A percentile compares a stretch with the other conserved stretches of the same genome.
Evolutionary conservation across 2,329 filamentous ascomycete species (phyloP).

Genomic region (Pseudogymnoascus destructans): DNA sequence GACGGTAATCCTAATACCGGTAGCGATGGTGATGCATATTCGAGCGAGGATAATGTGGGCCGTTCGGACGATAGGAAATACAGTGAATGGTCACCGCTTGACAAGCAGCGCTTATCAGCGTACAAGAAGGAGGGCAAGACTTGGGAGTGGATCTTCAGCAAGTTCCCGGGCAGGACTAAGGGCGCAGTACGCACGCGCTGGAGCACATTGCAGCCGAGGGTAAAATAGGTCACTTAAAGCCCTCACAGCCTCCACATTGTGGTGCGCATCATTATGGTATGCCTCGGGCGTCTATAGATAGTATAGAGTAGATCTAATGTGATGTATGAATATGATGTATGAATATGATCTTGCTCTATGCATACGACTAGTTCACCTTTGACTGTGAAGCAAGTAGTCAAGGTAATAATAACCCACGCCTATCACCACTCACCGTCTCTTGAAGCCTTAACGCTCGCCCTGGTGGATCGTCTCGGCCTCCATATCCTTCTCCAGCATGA

Average conservation of each 20-base stretch:
- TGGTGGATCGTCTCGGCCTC: too few relatives aligned
- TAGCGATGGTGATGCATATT: neutral
- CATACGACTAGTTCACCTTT: neutral
- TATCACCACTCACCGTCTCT: neutral
- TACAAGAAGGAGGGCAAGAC: conserved; percentile 14
- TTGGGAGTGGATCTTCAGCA: conserved; percentile 14
- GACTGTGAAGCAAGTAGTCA: neutral
- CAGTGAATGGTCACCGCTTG: conserved; percentile 13
- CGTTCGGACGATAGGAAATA: conserved; percentile 10
- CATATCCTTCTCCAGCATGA: neutral
- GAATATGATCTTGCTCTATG: neutral
- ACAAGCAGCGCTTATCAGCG: conserved; percentile 15
- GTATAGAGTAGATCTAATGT: neutral
- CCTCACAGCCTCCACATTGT: neutral
- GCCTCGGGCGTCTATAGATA: neutral
- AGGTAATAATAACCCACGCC: neutral
- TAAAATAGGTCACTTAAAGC: neutral
- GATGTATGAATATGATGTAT: conserved; percentile 6
- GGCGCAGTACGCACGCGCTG: conserved; percentile 15
- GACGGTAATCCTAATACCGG: too few relatives aligned
- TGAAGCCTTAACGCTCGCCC: neutral
- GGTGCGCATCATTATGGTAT: neutral
- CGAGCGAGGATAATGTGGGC: conserved; percentile 13
- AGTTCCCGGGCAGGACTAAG: conserved; percentile 15
- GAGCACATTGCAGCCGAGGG: conserved; percentile 9